Evolutionary conservation across 352 stramenopile species (phyloP).

Genomic region (Paralagenidium karlingii): DNA sequence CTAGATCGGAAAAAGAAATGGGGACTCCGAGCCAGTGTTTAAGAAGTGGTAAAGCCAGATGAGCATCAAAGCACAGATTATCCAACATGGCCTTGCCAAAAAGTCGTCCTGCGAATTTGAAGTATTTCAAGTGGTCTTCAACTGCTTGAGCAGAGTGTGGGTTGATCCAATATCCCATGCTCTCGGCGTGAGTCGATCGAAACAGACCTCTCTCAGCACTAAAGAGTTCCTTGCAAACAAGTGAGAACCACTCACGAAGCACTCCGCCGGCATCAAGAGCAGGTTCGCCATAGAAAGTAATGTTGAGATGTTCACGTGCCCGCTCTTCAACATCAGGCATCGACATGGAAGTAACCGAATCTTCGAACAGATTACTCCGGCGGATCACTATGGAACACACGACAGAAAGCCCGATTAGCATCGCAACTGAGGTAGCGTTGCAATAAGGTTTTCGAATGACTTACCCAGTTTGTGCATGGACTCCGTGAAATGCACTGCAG

Average conservation of each 20-base stretch:
- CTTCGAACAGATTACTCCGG: conserved; percentile 38
- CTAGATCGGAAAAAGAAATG: conserved; percentile 77
- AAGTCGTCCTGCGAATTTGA: conserved; percentile 90
- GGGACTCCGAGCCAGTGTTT: conserved; percentile 76
- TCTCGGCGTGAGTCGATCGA: conserved; percentile 52
- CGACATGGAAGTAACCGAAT: conserved; percentile 45
- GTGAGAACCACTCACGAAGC: conserved; percentile 68
- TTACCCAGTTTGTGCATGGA: not conserved
- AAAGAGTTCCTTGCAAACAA: conserved; percentile 70
- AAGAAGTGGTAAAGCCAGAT: conserved; percentile 86
- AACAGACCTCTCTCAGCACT: conserved; percentile 56
- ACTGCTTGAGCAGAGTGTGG: conserved; percentile 28
- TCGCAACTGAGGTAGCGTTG: too few species aligned
- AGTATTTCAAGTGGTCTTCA: conserved; percentile 85
- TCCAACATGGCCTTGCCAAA: conserved; percentile 97
- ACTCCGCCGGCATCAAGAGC: conserved; percentile 65
- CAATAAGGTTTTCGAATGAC: too few species aligned
- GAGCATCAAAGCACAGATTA: conserved; percentile 93
- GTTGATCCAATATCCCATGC: conserved; percentile 80
- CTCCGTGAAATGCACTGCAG: conserved; percentile 18
- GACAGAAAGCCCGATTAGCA: too few species aligned
- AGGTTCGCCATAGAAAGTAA: conserved; percentile 54
- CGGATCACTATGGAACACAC: conserved; percentile 49
- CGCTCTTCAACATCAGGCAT: conserved; percentile 16
- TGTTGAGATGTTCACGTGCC: conserved; percentile 51